Evolutionary conservation across 345 rosid genomes (phyloP).

Genomic region (Brassica juncea): DNA sequence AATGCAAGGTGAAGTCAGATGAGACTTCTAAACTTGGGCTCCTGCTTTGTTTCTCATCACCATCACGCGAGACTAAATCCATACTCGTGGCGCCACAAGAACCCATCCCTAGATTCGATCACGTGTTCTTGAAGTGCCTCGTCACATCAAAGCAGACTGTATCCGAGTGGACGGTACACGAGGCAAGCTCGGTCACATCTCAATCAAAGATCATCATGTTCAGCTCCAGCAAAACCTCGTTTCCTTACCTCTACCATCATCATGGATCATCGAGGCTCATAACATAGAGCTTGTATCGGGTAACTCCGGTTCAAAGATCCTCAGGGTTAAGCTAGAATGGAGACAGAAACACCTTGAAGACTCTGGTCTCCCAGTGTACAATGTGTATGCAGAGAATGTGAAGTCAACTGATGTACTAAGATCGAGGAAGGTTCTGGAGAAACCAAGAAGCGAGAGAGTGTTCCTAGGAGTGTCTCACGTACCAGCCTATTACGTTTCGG

Average conservation of each 20-base stretch:
- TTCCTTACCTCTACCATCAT: conserved; percentile 49
- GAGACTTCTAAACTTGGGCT: conserved; percentile 60
- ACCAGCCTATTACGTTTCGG: conserved; percentile 57
- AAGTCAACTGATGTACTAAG: conserved; percentile 20
- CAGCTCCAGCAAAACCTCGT: conserved; percentile 33
- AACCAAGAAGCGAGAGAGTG: conserved; percentile 20
- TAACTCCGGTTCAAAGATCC: conserved; percentile 42
- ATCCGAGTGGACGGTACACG: no score
- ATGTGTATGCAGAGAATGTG: conserved; percentile 56
- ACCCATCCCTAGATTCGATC: conserved; percentile 38
- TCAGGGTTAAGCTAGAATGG: conserved; percentile 63
- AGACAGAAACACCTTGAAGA: conserved; percentile 39
- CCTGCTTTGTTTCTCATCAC: conserved; percentile 57
- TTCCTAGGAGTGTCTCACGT: conserved; percentile 61
- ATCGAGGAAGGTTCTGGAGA: conserved; percentile 29
- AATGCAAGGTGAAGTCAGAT: conserved; percentile 51
- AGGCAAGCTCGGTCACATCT: conserved; percentile 51
- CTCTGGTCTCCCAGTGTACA: conserved; percentile 45
- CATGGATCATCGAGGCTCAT: conserved; percentile 54
- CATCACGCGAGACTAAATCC: conserved; percentile 37
- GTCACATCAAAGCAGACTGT: not conserved
- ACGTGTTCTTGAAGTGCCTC: conserved; percentile 45
- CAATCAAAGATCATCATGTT: conserved; percentile 30
- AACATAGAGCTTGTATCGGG: conserved; percentile 47
- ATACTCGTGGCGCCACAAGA: conserved; percentile 52